These are phyloP conservation scores for Russula sp. DNA, from an alignment of 768 basidiomycete species.

Conservation along the genomic window DNA sequence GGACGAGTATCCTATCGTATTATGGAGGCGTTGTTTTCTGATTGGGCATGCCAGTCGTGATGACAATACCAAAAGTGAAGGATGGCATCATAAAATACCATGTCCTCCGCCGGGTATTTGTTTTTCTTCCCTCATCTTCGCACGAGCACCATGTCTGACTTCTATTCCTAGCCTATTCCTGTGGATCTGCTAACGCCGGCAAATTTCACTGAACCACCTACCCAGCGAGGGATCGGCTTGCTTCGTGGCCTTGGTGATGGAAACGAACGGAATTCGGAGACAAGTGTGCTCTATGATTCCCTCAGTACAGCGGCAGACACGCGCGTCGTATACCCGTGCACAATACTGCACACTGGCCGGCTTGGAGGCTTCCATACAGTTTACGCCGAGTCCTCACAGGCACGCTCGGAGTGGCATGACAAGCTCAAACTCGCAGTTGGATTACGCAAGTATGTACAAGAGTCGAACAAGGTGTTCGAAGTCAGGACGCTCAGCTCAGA, in stretches of 20 bases:
- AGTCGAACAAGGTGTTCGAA: conserved; percentile 92
- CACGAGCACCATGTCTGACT: not conserved
- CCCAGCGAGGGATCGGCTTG: conserved; percentile 68
- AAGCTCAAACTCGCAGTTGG: conserved; percentile 86
- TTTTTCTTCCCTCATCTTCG: conserved; percentile 28
- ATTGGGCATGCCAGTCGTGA: conserved; percentile 51
- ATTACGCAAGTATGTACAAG: conserved; percentile 78
- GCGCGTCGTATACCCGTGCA: conserved; percentile 78
- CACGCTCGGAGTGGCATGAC: conserved; percentile 79
- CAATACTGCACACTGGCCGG: conserved; percentile 82
- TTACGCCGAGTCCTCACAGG: conserved; percentile 74
- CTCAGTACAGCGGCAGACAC: conserved; percentile 51
- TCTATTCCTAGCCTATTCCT: conserved; percentile 67
- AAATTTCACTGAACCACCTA: conserved; percentile 73
- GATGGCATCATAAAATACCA: conserved; percentile 70
- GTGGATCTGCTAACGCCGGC: conserved; percentile 83
- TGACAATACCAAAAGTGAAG: conserved; percentile 79
- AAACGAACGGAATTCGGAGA: conserved; percentile 24
- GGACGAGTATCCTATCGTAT: not conserved
- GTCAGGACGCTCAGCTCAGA: conserved; percentile 82
- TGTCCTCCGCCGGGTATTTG: conserved; percentile 67
- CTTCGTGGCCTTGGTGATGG: conserved; percentile 49
- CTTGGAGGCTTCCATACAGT: conserved; percentile 81
- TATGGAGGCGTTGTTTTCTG: not conserved
- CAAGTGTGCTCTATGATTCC: conserved; percentile 27